A percentile compares a stretch with the other conserved stretches of the same genome.
Conservation (phyloP, 1,284 basidiomycete species). For the Sporisorium graminicola region DNA sequence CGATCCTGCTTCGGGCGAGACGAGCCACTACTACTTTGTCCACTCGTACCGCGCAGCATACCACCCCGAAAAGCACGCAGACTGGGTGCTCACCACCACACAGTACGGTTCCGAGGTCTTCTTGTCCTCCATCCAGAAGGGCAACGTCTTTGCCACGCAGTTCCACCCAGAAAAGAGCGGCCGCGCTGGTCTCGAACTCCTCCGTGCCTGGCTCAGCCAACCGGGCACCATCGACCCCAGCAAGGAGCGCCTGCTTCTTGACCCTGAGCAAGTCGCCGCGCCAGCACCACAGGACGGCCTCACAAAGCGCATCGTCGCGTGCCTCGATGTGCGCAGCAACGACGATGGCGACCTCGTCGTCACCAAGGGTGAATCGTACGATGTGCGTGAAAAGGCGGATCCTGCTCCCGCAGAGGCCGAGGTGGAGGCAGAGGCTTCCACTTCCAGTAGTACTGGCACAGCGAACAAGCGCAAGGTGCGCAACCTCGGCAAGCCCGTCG, state of each 20-base stretch:
- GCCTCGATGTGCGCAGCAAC: slow-evolving; percentile 97
- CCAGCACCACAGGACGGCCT: slow-evolving; percentile 70
- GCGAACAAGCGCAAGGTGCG: slow-evolving; percentile 78
- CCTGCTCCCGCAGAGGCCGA: slow-evolving; percentile 8
- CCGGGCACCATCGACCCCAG: slow-evolving; percentile 53
- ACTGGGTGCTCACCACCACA: slow-evolving; percentile 87
- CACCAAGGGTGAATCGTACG: slow-evolving; percentile 99
- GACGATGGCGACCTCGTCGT: slow-evolving; percentile 97
- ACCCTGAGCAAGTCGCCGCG: slow-evolving; percentile 46
- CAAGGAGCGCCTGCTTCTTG: slow-evolving; percentile 51
- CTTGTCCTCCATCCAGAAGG: slow-evolving; percentile 83
- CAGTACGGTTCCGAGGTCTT: slow-evolving; percentile 96
- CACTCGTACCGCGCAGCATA: slow-evolving; percentile 89
- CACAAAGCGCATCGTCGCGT: slow-evolving; percentile 95
- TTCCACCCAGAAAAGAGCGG: slow-evolving; percentile 99
- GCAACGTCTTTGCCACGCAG: slow-evolving; percentile 92
- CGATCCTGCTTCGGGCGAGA: slow-evolving; percentile 70
- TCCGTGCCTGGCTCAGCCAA: slow-evolving; percentile 84
- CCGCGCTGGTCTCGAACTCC: slow-evolving; percentile 83
- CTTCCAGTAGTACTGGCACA: slow-evolving; percentile 6
- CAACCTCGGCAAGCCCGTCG: slow-evolving; percentile 97
- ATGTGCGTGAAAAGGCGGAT: slow-evolving; percentile 81
- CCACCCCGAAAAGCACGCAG: slow-evolving; percentile 71
- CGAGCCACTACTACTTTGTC: slow-evolving; percentile 88
- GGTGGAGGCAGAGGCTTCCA: slow-evolving; percentile 5